phyloP scores from a whole-genome alignment of 1,284 basidiomycete genomes.

The Rhodotorula sp. region DNA sequence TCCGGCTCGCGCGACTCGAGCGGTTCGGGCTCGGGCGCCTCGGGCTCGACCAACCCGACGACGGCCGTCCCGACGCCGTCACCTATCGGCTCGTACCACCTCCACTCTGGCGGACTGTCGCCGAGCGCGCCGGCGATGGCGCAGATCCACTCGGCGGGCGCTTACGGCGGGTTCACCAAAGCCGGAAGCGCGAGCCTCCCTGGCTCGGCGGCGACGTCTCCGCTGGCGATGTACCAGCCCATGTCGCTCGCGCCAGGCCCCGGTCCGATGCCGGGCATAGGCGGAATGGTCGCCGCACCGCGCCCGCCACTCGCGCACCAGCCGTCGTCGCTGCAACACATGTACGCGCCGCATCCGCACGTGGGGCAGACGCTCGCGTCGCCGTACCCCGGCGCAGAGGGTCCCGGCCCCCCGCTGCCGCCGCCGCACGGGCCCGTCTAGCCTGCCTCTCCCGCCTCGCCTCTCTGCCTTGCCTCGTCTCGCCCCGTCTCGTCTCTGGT shows the following conservation, averaged over 20 bases:
- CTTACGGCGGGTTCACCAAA: background rate
- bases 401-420: background rate
- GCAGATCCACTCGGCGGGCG: too few relatives aligned
- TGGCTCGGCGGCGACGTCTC: background rate
- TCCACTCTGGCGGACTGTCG: background rate
- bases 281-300: background rate
- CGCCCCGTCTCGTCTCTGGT: background rate
- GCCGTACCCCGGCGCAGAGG: background rate
- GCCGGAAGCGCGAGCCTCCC: background rate
- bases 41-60: conserved; percentile 11
- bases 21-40: conserved; percentile 4
- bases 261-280: too few relatives aligned
- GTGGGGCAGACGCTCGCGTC: background rate
- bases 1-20: conserved; percentile 1
- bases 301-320: conserved; percentile 3
- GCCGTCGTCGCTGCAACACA: conserved; percentile 1
- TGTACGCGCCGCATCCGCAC: background rate
- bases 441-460: background rate
- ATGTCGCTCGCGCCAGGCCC: background rate
- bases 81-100: background rate
- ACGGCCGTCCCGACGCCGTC: conserved; percentile 9
- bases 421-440: background rate
- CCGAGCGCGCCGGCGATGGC: background rate
- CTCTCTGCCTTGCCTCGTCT: background rate
- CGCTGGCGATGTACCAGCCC: background rate